Evolutionary conservation across 345 rosid genomes (phyloP).

Genomic region (Zanthoxylum bungeanum): DNA sequence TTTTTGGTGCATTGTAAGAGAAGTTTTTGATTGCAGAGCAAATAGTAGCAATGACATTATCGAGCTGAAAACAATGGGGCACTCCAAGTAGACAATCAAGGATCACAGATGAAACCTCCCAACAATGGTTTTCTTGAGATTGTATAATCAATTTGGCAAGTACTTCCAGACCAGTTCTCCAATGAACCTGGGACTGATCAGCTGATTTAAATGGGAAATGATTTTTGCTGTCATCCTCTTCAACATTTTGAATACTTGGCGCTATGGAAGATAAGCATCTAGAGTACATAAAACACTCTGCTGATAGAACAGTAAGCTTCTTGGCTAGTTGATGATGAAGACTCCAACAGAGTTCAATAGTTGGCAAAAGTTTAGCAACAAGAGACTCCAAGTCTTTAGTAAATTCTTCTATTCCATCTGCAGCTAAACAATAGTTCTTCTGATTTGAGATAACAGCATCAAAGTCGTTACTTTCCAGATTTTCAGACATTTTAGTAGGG

Average conservation of each 20-base stretch:
- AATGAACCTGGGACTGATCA: conserved; percentile 37
- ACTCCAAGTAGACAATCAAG: conserved; percentile 66
- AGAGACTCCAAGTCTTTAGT: conserved; percentile 46
- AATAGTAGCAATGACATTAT: conserved; percentile 33
- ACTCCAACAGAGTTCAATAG: conserved; percentile 60
- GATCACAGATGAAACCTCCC: conserved; percentile 65
- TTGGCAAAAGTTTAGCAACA: conserved; percentile 44
- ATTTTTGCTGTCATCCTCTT: conserved; percentile 31
- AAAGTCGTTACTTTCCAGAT: conserved; percentile 22
- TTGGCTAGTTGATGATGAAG: conserved; percentile 57
- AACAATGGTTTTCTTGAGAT: conserved; percentile 56
- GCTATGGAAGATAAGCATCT: conserved; percentile 50
- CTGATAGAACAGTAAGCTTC: conserved; percentile 50
- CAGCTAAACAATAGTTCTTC: conserved; percentile 32
- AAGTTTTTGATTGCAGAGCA: conserved; percentile 49
- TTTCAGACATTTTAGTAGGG: conserved; percentile 31
- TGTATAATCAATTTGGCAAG: conserved; percentile 43
- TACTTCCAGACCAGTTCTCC: conserved; percentile 50
- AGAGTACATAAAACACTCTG: conserved; percentile 53
- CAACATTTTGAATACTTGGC: conserved; percentile 32
- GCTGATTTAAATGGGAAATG: conserved; percentile 24
- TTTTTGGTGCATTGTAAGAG: conserved; percentile 60
- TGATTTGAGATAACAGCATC: conserved; percentile 19
- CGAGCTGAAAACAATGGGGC: conserved; percentile 46
- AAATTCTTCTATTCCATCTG: conserved; percentile 51